Conservation (phyloP, 1,284 basidiomycete species). For the Neotropicomus parvogracilis region DNA sequence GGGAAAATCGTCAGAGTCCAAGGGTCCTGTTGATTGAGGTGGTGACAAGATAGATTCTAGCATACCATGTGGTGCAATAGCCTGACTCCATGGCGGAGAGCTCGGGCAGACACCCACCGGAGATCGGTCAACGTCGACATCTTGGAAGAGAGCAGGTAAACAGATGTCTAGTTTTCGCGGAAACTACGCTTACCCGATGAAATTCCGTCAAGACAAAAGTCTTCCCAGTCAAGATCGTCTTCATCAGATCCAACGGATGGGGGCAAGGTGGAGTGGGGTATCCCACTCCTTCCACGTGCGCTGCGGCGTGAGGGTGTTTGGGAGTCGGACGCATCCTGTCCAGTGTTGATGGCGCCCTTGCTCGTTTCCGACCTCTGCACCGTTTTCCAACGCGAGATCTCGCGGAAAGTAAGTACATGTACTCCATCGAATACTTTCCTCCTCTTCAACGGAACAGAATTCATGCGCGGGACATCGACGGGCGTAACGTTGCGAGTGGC, state of each 20-base stretch:
- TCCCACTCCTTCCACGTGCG: not conserved
- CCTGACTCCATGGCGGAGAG: conserved; percentile 4
- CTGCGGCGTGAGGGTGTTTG: not conserved
- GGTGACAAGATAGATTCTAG: not conserved
- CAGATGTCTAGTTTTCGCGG: not conserved
- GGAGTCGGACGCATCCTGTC: not conserved
- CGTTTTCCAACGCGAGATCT: conserved; percentile 10
- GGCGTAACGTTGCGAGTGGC: conserved; percentile 21
- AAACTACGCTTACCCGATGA: conserved; percentile 24
- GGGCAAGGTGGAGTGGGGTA: not conserved
- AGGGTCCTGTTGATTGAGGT: not conserved
- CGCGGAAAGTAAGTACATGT: conserved; percentile 22
- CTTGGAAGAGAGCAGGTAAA: conserved; percentile 11
- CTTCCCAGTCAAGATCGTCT: conserved; percentile 37
- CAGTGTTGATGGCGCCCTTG: not conserved
- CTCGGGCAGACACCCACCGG: conserved; percentile 9
- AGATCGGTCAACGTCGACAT: conserved; percentile 24
- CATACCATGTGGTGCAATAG: conserved; percentile 10
- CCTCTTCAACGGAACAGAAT: conserved; percentile 23
- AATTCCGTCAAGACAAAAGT: conserved; percentile 15
- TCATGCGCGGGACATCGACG: conserved; percentile 12
- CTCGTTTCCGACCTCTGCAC: not conserved
- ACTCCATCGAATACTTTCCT: conserved; percentile 28
- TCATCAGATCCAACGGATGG: conserved; percentile 14
- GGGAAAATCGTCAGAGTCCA: conserved; percentile 1